Evolutionary conservation across 371 early-diverging fungal genomes (phyloP).

Genomic region (Chytridiales sp.): DNA sequence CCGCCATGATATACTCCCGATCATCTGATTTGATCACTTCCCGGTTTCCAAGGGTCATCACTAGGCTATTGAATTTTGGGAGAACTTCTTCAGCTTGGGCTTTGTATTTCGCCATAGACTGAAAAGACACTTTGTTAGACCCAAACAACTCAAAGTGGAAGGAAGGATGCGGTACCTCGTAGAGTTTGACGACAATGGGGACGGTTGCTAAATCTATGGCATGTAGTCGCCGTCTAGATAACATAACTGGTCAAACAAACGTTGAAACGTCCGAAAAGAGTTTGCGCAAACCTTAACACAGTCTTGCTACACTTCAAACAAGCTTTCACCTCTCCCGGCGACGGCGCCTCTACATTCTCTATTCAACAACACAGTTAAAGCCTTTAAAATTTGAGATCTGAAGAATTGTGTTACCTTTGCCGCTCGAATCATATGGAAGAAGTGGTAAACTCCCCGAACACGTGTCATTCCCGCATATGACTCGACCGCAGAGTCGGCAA

Average conservation of each 20-base stretch:
- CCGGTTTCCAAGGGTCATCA: slow-evolving; percentile 31
- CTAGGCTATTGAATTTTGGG: slow-evolving; percentile 43
- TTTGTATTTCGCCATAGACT: slow-evolving; percentile 23
- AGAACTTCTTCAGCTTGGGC: slow-evolving; percentile 30
- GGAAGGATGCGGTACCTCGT: slow-evolving; percentile 19
- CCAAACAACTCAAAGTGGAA: slow-evolving; percentile 1
- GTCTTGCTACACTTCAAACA: slow-evolving; percentile 36
- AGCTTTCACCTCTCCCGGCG: slow-evolving; percentile 28
- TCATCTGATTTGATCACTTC: slow-evolving; percentile 29
- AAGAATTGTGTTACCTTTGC: too few species aligned
- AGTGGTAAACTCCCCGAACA: slow-evolving; percentile 22
- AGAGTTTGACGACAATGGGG: slow-evolving; percentile 24
- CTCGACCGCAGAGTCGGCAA: slow-evolving; percentile 48
- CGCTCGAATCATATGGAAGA: slow-evolving; percentile 10
- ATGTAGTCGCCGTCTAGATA: slow-evolving; percentile 19
- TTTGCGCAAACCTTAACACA: slow-evolving; percentile 26
- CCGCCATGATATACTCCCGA: slow-evolving; percentile 41
- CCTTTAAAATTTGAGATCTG: too few species aligned
- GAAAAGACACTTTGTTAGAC: neutral
- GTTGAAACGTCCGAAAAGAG: neutral
- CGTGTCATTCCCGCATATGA: slow-evolving; percentile 35
- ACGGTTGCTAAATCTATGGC: neutral
- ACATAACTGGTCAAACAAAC: neutral
- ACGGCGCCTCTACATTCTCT: neutral
- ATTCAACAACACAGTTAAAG: too few species aligned